Evolutionary conservation across 345 rosid species (phyloP).

Genomic region (Syzygium aqueum): DNA sequence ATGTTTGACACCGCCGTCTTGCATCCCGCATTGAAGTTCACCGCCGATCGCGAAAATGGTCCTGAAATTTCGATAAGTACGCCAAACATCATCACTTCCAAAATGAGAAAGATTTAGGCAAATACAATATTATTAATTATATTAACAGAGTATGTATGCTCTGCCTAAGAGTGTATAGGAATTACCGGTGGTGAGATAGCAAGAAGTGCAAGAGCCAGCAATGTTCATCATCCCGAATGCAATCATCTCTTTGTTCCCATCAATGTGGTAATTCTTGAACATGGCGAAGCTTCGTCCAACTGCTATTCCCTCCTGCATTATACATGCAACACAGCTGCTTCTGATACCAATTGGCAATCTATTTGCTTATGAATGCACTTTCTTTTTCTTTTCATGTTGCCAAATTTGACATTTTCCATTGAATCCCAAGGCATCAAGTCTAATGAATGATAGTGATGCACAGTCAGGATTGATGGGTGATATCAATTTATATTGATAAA

Average conservation of each 20-base stretch:
- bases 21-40: slow-evolving; percentile 92
- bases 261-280: slow-evolving; percentile 84
- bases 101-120: not conserved
- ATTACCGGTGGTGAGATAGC: slow-evolving; percentile 76
- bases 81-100: not conserved
- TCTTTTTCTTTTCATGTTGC: not conserved
- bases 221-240: slow-evolving; percentile 89
- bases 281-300: slow-evolving; percentile 90
- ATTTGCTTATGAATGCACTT: not conserved
- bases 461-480: not conserved
- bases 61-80: slow-evolving; percentile 26
- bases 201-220: slow-evolving; percentile 80
- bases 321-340: not conserved
- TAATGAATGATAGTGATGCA: not conserved
- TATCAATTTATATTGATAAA: not conserved
- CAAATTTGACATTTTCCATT: not conserved
- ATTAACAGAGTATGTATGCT: not conserved
- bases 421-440: not conserved
- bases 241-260: slow-evolving; percentile 95
- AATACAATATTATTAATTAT: not conserved
- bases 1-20: slow-evolving; percentile 83
- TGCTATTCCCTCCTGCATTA: slow-evolving; percentile 80
- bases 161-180: not conserved
- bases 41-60: slow-evolving; percentile 84
- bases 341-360: not conserved